Conservation (phyloP, 2,329 filamentous ascomycete genomes). For the Hirsutella thompsonii region DNA sequence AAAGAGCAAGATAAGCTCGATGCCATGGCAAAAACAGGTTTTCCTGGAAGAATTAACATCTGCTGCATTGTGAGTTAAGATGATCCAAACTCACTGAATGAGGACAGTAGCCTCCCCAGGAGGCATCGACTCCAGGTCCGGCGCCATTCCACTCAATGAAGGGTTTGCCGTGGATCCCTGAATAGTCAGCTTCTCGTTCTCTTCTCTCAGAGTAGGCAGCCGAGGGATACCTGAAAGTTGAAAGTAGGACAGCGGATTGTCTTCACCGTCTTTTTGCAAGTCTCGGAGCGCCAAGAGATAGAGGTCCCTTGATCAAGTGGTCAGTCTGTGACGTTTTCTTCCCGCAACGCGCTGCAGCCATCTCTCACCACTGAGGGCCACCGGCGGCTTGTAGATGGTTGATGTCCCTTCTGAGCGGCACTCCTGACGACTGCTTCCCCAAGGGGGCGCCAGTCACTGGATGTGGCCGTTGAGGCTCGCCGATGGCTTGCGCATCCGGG, state of each 20-base stretch:
- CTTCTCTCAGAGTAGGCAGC: no score
- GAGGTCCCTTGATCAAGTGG: slow-evolving; percentile 27
- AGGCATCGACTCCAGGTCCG: slow-evolving; percentile 14
- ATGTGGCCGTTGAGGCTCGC: no score
- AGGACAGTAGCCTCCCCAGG: slow-evolving; percentile 30
- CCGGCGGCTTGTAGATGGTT: not conserved
- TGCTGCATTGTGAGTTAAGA: no score
- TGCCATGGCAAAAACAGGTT: slow-evolving; percentile 42
- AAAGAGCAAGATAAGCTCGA: slow-evolving; percentile 39
- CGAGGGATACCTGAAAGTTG: slow-evolving; percentile 27
- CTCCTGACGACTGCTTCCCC: not conserved
- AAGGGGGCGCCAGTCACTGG: not conserved
- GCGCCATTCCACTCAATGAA: slow-evolving; percentile 28
- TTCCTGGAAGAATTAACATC: slow-evolving; percentile 16
- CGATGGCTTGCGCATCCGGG: no score
- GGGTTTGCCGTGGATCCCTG: slow-evolving; percentile 28
- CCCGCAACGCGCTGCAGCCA: not conserved
- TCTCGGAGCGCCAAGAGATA: slow-evolving; percentile 32
- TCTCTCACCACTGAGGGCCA: not conserved
- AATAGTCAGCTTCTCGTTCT: no score
- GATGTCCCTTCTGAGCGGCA: not conserved
- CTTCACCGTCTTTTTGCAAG: slow-evolving; percentile 26
- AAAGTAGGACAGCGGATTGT: slow-evolving; percentile 35
- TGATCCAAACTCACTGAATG: slow-evolving; percentile 12
- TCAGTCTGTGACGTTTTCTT: no score